Evolutionary conservation across 768 basidiomycete genomes (phyloP).

Genomic region (Russula lepida): DNA sequence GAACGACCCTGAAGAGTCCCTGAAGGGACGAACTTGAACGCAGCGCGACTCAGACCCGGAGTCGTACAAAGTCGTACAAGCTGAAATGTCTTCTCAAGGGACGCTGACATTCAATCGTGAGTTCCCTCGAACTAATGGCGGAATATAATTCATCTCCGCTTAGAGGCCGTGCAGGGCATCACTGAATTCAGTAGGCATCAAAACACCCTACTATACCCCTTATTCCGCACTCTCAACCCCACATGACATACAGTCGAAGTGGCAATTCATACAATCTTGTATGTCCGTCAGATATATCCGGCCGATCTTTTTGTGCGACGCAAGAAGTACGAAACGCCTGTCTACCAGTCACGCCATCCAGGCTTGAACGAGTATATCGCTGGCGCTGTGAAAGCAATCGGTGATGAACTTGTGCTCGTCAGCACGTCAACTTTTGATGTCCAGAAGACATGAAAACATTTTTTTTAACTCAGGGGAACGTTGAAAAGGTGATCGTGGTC

Average conservation of each 20-base stretch:
- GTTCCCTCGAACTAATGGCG: constrained; percentile 1
- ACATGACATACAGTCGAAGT: constrained; percentile 63
- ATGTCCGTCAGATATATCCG: constrained; percentile 86
- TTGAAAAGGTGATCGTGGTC: constrained; percentile 74
- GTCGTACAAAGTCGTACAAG: neutral
- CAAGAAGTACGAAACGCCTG: constrained; percentile 84
- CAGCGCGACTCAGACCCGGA: too few species aligned
- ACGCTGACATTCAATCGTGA: constrained; percentile 30
- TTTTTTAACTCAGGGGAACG: constrained; percentile 47
- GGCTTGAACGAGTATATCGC: constrained; percentile 82
- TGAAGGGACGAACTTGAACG: too few species aligned
- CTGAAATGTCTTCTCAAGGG: constrained; percentile 10
- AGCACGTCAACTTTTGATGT: neutral
- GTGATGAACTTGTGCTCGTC: constrained; percentile 66
- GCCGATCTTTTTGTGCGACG: constrained; percentile 78
- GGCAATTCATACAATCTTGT: constrained; percentile 86
- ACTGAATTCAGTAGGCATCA: constrained; percentile 57
- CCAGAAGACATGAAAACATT: neutral
- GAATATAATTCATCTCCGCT: constrained; percentile 24
- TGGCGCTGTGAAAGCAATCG: constrained; percentile 75
- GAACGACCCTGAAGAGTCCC: too few species aligned
- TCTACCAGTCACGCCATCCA: constrained; percentile 91
- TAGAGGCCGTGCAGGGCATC: constrained; percentile 54
- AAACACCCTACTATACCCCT: neutral
- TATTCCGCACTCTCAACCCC: neutral